These are phyloP conservation scores for Colletotrichum graminicola DNA, from an alignment of 2,329 filamentous ascomycete species.

Conservation along the genomic window DNA sequence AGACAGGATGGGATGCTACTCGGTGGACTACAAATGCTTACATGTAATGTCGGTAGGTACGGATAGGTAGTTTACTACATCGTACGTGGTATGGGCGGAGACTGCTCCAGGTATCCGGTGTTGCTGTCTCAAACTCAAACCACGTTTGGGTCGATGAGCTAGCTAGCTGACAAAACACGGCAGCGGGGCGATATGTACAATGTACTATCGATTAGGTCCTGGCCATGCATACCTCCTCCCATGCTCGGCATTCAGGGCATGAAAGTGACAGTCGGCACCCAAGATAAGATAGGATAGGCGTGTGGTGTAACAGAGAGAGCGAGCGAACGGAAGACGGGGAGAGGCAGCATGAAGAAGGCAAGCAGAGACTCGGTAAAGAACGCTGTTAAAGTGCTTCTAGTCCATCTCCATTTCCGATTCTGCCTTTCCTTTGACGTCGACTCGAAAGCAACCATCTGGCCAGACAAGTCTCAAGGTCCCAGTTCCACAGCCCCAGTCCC, in stretches of 20 bases:
- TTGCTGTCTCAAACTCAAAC: background rate
- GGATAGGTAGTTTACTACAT: too few relatives aligned
- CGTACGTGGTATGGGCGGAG: background rate
- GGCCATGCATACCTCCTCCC: too few relatives aligned
- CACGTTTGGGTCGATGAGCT: background rate
- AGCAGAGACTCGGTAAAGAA: background rate
- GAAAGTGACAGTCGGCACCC: slow-evolving; percentile 9
- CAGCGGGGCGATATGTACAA: too few relatives aligned
- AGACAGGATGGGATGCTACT: too few relatives aligned
- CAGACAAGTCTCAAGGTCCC: background rate
- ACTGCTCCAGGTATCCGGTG: background rate
- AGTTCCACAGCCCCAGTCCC: background rate
- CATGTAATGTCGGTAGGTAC: too few relatives aligned
- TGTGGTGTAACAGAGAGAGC: too few relatives aligned
- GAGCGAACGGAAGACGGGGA: background rate
- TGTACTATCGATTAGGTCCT: too few relatives aligned
- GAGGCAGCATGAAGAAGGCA: background rate
- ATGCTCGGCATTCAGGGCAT: slow-evolving; percentile 35
- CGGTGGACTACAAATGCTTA: background rate
- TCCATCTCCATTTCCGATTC: background rate
- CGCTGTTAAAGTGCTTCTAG: background rate
- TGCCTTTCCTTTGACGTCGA: background rate
- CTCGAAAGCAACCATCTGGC: background rate
- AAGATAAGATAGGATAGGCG: too few relatives aligned
- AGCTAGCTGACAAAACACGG: background rate